Evolutionary conservation across 805 yeast species (phyloP).

Genomic region (Candida anglica): DNA sequence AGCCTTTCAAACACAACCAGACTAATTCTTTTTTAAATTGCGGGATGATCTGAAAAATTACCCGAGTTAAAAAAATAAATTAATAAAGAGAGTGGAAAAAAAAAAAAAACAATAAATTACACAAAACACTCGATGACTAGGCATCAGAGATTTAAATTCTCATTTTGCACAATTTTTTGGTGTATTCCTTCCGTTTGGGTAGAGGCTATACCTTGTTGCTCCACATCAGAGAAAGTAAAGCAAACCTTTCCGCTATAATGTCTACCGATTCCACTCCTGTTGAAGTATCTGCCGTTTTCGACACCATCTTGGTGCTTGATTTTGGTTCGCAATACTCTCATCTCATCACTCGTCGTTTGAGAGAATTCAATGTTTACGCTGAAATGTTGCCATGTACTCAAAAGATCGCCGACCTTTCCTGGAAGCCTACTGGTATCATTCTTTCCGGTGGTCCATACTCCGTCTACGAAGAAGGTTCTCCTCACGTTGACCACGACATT

Average conservation of each 20-base stretch:
- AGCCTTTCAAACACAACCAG: no score
- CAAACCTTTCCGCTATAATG: conserved; percentile 2
- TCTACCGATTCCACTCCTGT: conserved; percentile 32
- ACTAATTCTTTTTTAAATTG: no score
- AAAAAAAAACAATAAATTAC: no score
- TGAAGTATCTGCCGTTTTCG: conserved; percentile 84
- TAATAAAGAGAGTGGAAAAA: no score
- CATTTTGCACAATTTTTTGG: no score
- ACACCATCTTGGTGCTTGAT: conserved; percentile 95
- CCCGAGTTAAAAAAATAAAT: no score
- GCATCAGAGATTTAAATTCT: neutral
- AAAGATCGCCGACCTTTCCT: conserved; percentile 83
- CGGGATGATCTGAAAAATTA: no score
- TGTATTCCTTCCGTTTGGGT: no score
- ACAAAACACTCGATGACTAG: neutral
- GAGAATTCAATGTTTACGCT: conserved; percentile 97
- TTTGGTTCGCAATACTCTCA: conserved; percentile 99
- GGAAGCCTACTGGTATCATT: conserved; percentile 96
- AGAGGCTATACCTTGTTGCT: neutral
- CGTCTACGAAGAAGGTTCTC: conserved; percentile 91
- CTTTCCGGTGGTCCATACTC: conserved; percentile 98
- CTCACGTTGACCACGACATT: conserved; percentile 94
- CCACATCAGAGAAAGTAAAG: neutral
- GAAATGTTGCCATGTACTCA: conserved; percentile 99
- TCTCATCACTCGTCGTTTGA: conserved; percentile 90